Evolutionary conservation across 1,284 basidiomycete species (phyloP), one percentile per base, ranked within the genome.

Genomic region (Trichosporon faecale): DNA sequence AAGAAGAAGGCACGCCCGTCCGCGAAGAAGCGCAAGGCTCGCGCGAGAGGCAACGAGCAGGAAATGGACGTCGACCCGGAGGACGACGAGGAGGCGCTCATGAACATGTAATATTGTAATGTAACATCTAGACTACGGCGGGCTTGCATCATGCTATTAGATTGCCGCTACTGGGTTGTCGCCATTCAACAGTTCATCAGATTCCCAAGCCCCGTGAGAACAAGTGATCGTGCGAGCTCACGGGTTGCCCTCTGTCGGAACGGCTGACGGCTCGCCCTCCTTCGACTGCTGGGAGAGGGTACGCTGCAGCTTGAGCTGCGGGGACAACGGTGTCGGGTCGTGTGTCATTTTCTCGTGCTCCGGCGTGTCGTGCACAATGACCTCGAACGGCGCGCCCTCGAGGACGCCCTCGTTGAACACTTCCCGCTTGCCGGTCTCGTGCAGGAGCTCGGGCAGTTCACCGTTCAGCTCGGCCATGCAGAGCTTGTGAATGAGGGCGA

Each of bases 401-500:
- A 65, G 64, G 33, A 65, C 61, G 35, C 68, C 68, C 46, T 57
- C 52, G 16, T 8, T 40, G 25, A 57, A 44, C 21, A 61, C 29
- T 66, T 81, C 79, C 0, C 74, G 71, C 57, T 76, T 69, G 7
- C 73, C 77, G 25, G 66, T 46, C 7, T 81, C 57, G 23, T 68
- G 64, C 0, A 70, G 68, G 0, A 63, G 57, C n/a, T 69, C 52
- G 11, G 25, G 46, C 1, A 82, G 68, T n/a, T 70, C 49, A 35
- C 72, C 75, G 1, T 68, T 46, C 29, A 82, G 64, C 68, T 79
- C 78, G 3, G 73, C 73, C 35, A 68, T 69, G 1, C 78, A 75
- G 8, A 83, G 73, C 21, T 71, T 70, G 71, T 83, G 76, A 3
- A 80, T 75, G n/a, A 73, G 77, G 2, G 33, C 60, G 18, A 81